Base-by-base conservation (phyloP, 2,329 filamentous ascomycete genomes). In the Pseudogymnoascus sp. region DNA sequence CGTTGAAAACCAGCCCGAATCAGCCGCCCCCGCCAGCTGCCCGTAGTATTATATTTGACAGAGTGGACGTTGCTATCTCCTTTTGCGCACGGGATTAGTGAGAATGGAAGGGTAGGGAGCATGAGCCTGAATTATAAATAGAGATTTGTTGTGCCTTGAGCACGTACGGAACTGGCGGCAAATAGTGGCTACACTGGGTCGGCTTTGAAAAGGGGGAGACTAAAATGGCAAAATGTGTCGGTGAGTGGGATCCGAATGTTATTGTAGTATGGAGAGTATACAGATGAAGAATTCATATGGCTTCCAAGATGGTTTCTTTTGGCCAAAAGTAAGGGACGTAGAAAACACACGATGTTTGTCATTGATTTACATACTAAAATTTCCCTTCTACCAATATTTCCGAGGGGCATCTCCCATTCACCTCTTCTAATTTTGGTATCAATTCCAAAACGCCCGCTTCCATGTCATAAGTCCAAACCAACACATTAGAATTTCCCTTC, bases 401-500 rank as follows among this genome's bases (percentile, higher is more conserved):
- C 38, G 16, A 41, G 16, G 38, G 8, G n/a, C 3, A 41, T 41
- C 38, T 18, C 38, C 7, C n/a, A 41, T 41, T 4, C 38, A 18
- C 16, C 16, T 8, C 31, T n/a, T 41, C 38, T 18, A 41, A 16
- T 18, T 16, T 41, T 41, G n/a, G 38, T 41, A 41, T 41, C 38
- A 8, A 41, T 41, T 41, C 38, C 38, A 41, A 52, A 52, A 52
- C 45, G 45, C 45, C 45, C 23, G 14, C 23, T 52, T 52, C 25
- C 14, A 16, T 52, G 3, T 16, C 43, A 28, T 31, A 28, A 28
- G 12, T 12, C 45, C n/a, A 28, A 3, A 52, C 23, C 4, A 31
- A 28, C 25, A n/a, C 23, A 28, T 31, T 67, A 72, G 64, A 69
- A 72, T 38, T 59, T 67, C 6, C 65, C 71, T n/a, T 66, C 67